phyloP scores from a whole-genome alignment of 2,329 filamentous ascomycete species.

The Paecilomyces sp. region DNA sequence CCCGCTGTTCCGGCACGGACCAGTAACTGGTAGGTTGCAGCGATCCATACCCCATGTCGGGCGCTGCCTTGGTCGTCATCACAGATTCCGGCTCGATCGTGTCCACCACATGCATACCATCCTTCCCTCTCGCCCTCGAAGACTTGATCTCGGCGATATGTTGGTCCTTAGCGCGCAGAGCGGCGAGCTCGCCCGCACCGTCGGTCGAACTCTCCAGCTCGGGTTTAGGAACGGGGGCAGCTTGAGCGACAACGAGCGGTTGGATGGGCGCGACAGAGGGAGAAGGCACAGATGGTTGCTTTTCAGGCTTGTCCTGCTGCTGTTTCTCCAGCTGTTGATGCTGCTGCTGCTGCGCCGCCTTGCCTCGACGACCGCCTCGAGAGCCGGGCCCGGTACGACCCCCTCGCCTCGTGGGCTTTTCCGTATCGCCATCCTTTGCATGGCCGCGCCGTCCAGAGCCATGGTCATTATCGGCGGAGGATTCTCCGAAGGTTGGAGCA shows the following conservation, averaged over 20 bases:
- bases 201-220: slow-evolving; percentile 17
- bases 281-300: background rate
- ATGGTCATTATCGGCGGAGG: slow-evolving; percentile 25
- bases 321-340: slow-evolving; percentile 10
- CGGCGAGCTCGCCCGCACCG: slow-evolving; percentile 10
- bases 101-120: slow-evolving; percentile 29
- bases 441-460: slow-evolving; percentile 25
- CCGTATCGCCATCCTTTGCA: slow-evolving; percentile 27
- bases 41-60: slow-evolving; percentile 27
- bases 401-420: slow-evolving; percentile 28
- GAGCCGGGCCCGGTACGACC: slow-evolving; percentile 23
- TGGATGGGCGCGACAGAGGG: slow-evolving; percentile 5
- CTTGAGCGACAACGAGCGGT: slow-evolving; percentile 8
- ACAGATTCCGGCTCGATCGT: slow-evolving; percentile 22
- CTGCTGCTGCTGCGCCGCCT: slow-evolving; percentile 17
- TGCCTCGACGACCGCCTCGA: slow-evolving; percentile 28
- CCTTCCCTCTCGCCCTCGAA: slow-evolving; percentile 23
- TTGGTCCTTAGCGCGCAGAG: slow-evolving; percentile 4
- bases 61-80: slow-evolving; percentile 11
- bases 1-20: slow-evolving; percentile 44
- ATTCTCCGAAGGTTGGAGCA: slow-evolving; percentile 42
- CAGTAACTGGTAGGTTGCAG: slow-evolving; percentile 44
- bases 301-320: background rate
- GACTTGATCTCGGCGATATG: slow-evolving; percentile 11
- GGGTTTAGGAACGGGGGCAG: slow-evolving; percentile 17